These are phyloP conservation scores for Phytophthora gonapodyides DNA, from an alignment of 352 stramenopile genomes.

Conservation along the genomic window DNA sequence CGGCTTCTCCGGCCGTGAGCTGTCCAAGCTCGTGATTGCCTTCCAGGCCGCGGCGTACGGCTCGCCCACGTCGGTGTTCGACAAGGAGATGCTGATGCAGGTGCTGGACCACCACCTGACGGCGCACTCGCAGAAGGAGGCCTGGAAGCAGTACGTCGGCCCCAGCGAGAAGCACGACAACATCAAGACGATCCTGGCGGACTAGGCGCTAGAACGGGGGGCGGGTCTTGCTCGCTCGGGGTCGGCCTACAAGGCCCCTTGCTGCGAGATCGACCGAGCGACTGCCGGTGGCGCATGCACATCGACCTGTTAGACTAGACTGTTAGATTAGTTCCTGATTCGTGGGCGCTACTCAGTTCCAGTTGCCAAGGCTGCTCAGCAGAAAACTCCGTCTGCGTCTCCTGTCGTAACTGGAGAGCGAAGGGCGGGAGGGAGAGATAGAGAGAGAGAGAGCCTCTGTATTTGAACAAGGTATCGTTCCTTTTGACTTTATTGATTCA, in stretches of 20 bases:
- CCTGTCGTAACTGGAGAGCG: conserved; percentile 1
- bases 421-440: conserved; percentile 8
- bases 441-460: conserved; percentile 27
- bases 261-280: conserved; percentile 15
- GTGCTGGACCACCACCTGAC: conserved; percentile 94
- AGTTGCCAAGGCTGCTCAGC: conserved; percentile 36
- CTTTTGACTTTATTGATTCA: conserved; percentile 20
- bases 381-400: conserved; percentile 13
- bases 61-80: conserved; percentile 93
- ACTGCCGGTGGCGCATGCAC: conserved; percentile 24
- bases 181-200: conserved; percentile 54
- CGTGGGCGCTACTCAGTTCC: conserved; percentile 77
- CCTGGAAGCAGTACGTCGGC: conserved; percentile 89
- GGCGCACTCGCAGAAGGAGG: conserved; percentile 93
- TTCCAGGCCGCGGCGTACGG: conserved; percentile 99
- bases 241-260: conserved; percentile 7
- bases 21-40: conserved; percentile 99
- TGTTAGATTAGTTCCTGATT: conserved; percentile 81
- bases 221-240: conserved; percentile 11
- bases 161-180: conserved; percentile 55
- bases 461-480: conserved; percentile 43
- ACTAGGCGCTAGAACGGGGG: conserved; percentile 39
- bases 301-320: conserved; percentile 75
- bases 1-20: conserved; percentile 98
- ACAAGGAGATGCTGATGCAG: conserved; percentile 93